Evolutionary conservation across 2,329 filamentous ascomycete genomes (phyloP), one percentile per base, ranked within the genome.

Genomic region (Chrysoporthe deuterocubensis): DNA sequence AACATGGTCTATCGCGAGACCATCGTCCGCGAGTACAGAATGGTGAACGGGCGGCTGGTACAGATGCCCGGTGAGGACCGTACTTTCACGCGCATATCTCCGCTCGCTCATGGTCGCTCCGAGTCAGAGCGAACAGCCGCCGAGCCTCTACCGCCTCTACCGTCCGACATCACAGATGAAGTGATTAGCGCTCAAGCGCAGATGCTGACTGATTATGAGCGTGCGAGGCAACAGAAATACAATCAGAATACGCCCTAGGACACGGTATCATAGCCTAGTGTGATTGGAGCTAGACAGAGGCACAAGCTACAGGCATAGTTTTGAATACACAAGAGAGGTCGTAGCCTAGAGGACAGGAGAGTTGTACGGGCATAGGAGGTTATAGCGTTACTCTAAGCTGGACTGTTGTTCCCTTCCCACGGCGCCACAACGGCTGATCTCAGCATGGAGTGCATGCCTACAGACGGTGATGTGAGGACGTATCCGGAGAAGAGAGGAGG

Each of bases 151-250:
- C 18, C 7, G 32, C 16, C 4, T 13, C n/a, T 57, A 2, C 43
- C 43, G 1, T n/a, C 34, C 1, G 32, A 16, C 0, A 21, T 66
- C 52, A 62, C 58, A 1, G 60, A 56, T 0, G 63, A 62, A 5
- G 67, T 66, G 37, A 37, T 52, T 4, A 48, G 18, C n/a, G 67
- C 67, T 16, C 67, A 68, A 21, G 43, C 21, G 14, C n/a, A 44
- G 3, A 34, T 66, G 5, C 26, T 66, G 0, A 50, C 63, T 1
- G 21, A 57, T 2, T 62, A 43, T n/a, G 40, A 42, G 18, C 21
- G 13, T 37, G 9, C 21, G 4, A 42, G 8, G 5, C 4, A 2
- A 42, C 34, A n/a, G 52, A 56, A 14, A 13, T 34, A 37, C 11
- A 14, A 21, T 7, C 34, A 18, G n/a, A 13, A 8, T 40, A 1